Conservation (phyloP, 495 filamentous ascomycete species). For the Delitschia confertaspora region DNA sequence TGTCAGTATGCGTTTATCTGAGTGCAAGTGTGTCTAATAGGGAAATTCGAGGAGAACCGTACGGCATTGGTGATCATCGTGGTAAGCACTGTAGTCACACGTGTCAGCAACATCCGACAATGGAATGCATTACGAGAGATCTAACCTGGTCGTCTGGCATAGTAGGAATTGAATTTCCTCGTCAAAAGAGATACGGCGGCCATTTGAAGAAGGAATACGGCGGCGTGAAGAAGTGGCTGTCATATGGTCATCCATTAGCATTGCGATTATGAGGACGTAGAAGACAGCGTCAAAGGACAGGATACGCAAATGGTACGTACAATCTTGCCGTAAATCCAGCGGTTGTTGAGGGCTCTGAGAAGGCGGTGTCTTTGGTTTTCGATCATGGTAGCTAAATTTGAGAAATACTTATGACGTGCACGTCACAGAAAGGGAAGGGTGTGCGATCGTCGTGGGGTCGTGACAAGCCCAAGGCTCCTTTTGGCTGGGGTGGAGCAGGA, state of each 20-base stretch:
- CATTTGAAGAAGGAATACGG: constrained; percentile 85
- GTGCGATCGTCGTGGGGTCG: too few relatives aligned
- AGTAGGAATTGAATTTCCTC: constrained; percentile 87
- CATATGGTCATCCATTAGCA: constrained; percentile 5
- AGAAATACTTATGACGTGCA: constrained; percentile 15
- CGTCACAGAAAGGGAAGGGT: constrained; percentile 8
- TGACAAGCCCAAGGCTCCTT: too few relatives aligned
- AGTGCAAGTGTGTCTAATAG: constrained; percentile 1
- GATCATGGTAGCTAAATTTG: constrained; percentile 25
- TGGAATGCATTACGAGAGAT: constrained; percentile 1
- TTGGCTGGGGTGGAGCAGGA: too few relatives aligned
- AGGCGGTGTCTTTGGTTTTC: constrained; percentile 30
- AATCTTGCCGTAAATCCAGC: constrained; percentile 37
- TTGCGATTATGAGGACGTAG: not conserved
- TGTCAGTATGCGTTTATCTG: constrained; percentile 5
- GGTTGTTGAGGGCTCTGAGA: constrained; percentile 34
- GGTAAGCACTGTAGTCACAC: constrained; percentile 59
- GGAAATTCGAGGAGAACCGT: constrained; percentile 34
- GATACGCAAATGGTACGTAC: constrained; percentile 21
- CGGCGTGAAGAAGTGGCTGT: constrained; percentile 78
- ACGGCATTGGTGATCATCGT: constrained; percentile 98
- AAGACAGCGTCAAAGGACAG: not conserved
- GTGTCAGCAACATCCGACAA: constrained; percentile 27
- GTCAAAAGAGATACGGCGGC: constrained; percentile 68
- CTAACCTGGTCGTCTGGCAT: constrained; percentile 73